These are phyloP conservation scores for Sphaerostilbella broomeana DNA, from an alignment of 2,329 filamentous ascomycete genomes.

Conservation along the genomic window DNA sequence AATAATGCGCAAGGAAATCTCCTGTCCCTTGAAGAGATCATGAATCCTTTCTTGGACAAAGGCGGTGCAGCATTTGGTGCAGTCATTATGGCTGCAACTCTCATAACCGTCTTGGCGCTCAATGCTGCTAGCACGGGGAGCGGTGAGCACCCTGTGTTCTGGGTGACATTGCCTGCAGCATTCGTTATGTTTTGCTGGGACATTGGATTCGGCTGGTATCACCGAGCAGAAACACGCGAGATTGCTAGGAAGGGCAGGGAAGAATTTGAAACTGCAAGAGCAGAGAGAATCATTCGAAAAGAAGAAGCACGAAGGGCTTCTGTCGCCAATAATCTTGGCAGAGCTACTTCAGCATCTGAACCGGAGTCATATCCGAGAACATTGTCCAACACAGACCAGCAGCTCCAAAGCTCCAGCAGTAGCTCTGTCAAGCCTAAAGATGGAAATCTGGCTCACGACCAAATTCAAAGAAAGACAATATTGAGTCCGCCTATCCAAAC, in stretches of 20 bases:
- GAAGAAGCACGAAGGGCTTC: conserved; percentile 8
- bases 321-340: neutral
- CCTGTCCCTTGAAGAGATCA: conserved; percentile 62
- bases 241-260: conserved; percentile 52
- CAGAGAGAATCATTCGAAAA: conserved; percentile 14
- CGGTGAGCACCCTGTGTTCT: conserved; percentile 55
- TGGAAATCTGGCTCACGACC: no score
- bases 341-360: neutral
- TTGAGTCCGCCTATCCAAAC: neutral
- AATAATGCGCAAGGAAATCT: conserved; percentile 46
- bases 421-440: no score
- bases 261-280: conserved; percentile 16
- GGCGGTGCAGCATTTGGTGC: conserved; percentile 58
- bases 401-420: neutral
- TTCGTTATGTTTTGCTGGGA: conserved; percentile 65
- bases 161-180: conserved; percentile 62
- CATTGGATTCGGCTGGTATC: conserved; percentile 54
- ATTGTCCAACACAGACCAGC: no score
- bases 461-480: neutral
- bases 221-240: conserved; percentile 55
- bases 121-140: conserved; percentile 52
- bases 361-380: no score
- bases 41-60: conserved; percentile 69
- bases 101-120: conserved; percentile 58
- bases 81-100: conserved; percentile 58